Evolutionary conservation across 805 yeast species (phyloP).

Genomic region (Hanseniaspora taiwanica): DNA sequence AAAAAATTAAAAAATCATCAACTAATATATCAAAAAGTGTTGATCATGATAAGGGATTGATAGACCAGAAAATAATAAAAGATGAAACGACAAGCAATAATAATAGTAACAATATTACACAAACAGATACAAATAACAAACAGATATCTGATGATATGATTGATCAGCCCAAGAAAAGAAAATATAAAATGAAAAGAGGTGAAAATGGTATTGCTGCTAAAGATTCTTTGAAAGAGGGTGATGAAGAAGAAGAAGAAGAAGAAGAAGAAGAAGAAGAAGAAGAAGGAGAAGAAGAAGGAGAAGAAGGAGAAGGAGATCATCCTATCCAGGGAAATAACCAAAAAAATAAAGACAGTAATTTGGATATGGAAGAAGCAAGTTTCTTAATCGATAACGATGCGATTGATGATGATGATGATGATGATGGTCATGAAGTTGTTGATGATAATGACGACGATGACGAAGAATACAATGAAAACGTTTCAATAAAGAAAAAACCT

Average conservation of each 20-base stretch:
- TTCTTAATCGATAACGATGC: slow-evolving; percentile 7
- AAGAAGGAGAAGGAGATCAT: neutral
- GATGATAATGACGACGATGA: slow-evolving; percentile 8
- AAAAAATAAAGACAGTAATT: neutral
- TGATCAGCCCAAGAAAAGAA: neutral
- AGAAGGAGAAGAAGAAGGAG: slow-evolving; percentile 3
- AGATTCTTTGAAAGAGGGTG: neutral
- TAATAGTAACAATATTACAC: no score
- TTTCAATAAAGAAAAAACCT: slow-evolving; percentile 7
- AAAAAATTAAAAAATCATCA: neutral
- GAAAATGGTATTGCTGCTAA: neutral
- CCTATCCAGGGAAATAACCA: neutral
- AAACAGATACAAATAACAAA: no score
- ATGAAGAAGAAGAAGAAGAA: slow-evolving; percentile 1
- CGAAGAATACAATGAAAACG: slow-evolving; percentile 8
- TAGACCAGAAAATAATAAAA: no score
- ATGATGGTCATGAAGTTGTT: slow-evolving; percentile 12
- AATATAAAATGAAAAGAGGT: neutral
- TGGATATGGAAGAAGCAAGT: slow-evolving; percentile 4
- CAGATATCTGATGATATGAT: no score
- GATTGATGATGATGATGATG: slow-evolving; percentile 11
- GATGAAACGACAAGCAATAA: no score
- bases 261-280: slow-evolving; percentile 2
- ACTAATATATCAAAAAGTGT: neutral
- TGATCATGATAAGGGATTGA: neutral